phyloP scores from a whole-genome alignment of 2,329 filamentous ascomycete species.

The Ceratocystis destructans region DNA sequence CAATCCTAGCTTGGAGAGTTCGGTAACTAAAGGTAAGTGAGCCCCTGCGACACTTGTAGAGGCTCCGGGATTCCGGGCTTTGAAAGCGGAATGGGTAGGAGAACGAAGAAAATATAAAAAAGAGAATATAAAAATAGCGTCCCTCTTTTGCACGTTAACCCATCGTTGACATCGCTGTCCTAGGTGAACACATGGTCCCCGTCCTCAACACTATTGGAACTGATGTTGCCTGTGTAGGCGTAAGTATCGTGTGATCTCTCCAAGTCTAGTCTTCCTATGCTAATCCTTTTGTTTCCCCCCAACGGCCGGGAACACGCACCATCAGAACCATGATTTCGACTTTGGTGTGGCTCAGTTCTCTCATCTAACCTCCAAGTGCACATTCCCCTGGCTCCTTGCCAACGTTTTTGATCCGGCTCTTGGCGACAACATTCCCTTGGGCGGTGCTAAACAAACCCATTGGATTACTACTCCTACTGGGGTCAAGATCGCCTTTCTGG shows the following conservation, averaged over 20 bases:
- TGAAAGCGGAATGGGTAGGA: not conserved
- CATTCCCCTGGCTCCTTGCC: slow-evolving; percentile 79
- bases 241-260: slow-evolving; percentile 32
- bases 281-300: not conserved
- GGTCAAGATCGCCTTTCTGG: slow-evolving; percentile 73
- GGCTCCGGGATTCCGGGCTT: not conserved
- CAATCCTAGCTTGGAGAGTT: slow-evolving; percentile 79
- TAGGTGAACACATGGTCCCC: slow-evolving; percentile 73
- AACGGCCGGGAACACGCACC: not conserved
- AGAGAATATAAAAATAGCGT: no score
- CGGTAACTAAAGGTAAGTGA: slow-evolving; percentile 63
- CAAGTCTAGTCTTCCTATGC: not conserved
- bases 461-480: slow-evolving; percentile 73
- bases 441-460: slow-evolving; percentile 57
- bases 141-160: not conserved
- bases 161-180: not conserved
- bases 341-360: slow-evolving; percentile 75
- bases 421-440: slow-evolving; percentile 60
- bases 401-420: slow-evolving; percentile 77
- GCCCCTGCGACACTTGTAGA: not conserved
- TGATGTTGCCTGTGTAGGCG: slow-evolving; percentile 67
- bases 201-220: slow-evolving; percentile 67
- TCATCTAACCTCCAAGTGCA: slow-evolving; percentile 57
- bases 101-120: no score
- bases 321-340: slow-evolving; percentile 78